Evolutionary conservation across 768 basidiomycete genomes (phyloP).

Genomic region (Naganishia antarctica): DNA sequence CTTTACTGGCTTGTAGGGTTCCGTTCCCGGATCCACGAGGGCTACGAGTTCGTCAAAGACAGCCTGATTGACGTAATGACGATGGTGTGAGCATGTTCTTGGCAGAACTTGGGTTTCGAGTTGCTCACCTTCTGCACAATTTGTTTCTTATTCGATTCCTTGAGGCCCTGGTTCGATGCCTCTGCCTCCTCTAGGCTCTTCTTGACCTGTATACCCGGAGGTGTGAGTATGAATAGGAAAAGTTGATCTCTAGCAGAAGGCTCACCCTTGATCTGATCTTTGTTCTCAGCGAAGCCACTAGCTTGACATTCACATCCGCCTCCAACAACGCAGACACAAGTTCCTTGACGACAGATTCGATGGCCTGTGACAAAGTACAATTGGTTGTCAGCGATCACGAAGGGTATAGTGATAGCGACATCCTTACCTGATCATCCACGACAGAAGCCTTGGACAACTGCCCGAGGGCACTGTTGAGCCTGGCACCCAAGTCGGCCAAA

Average conservation of each 20-base stretch:
- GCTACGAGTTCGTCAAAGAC: slow-evolving; percentile 95
- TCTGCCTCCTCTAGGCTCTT: slow-evolving; percentile 56
- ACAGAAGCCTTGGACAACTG: slow-evolving; percentile 79
- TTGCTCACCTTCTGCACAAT: slow-evolving; percentile 77
- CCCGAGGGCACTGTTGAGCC: slow-evolving; percentile 86
- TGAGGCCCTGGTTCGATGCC: slow-evolving; percentile 63
- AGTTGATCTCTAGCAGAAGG: background rate
- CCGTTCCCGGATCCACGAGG: slow-evolving; percentile 89
- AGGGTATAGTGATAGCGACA: background rate
- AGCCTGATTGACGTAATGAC: no score
- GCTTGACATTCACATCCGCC: slow-evolving; percentile 96
- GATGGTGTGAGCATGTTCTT: no score
- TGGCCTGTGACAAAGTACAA: slow-evolving; percentile 59
- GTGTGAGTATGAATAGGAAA: background rate
- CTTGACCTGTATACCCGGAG: slow-evolving; percentile 36
- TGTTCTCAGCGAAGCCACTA: slow-evolving; percentile 76
- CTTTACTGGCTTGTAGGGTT: slow-evolving; percentile 94
- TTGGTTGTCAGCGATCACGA: background rate
- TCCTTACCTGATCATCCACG: slow-evolving; percentile 80
- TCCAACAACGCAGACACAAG: slow-evolving; percentile 89
- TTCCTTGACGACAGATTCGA: slow-evolving; percentile 90
- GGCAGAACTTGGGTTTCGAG: no score
- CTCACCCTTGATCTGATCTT: slow-evolving; percentile 86
- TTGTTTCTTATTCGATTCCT: slow-evolving; percentile 75
- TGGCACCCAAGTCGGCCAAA: slow-evolving; percentile 86